Evolutionary conservation across 495 filamentous ascomycete genomes (phyloP), one percentile per base, ranked within the genome.

Genomic region (Entonaema liquescens): DNA sequence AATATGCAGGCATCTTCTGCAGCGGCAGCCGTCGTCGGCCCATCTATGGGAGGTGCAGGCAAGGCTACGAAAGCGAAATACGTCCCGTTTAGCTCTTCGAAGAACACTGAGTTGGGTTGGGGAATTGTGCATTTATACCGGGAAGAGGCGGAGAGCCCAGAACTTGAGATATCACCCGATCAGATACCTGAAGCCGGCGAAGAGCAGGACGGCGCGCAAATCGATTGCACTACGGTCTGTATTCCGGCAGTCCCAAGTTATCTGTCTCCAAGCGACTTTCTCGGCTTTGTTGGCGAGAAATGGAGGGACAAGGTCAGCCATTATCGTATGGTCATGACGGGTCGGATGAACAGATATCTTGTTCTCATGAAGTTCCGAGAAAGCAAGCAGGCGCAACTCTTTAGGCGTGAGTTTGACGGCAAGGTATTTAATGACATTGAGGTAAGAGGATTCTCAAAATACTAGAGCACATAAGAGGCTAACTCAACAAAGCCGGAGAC

Each of bases 281-380:
- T 99, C 68, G 95, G 94, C 0, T 98, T 95, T 72, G 88, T 98
- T 35, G 95, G 95, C 1, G 92, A 98, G 79, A 89, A 90, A 75
- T 97, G 94, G 71, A 87, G 92, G 77, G 90, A 93, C 65, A 85
- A 93, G 60, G 92, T 98, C 66, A 97, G 92, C 72, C 96, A 99
- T 82, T 97, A 97, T 74, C 85, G 95, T 42, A 96, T 99, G 91
- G 91, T 99, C 54, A 89, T 92, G 83, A 98, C 95, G 3, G 90
- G 90, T 55, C 84, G 91, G 59, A 88, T 91, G 73, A 98, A 95
- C 78, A 88, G 94, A 75, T 99, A 98, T 81, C 92, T 99, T 89
- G 95, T 97, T 52, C 83, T 99, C 63, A 95, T 99, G 91, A 98
- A 97, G 81, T 98, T 98, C 78, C 83, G 93, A 53, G 89, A 89